Conservation (phyloP, 2,329 filamentous ascomycete genomes). For the Arthrobotrys entomopaga region DNA sequence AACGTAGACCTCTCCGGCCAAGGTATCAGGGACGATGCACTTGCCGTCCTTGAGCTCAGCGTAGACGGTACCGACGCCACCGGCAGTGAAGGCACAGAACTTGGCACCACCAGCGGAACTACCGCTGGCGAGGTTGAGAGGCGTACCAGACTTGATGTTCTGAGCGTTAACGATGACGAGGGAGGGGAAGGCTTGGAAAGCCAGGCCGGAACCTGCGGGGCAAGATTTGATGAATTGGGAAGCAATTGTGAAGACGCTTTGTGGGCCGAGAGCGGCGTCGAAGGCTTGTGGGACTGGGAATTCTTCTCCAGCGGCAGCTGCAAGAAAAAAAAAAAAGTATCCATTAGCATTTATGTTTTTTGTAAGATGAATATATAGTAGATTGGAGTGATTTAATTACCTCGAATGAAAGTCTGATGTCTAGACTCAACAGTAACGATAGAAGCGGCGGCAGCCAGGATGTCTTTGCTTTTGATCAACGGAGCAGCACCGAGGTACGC, state of each 20-base stretch:
- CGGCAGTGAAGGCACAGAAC: conserved; percentile 62
- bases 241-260: conserved; percentile 77
- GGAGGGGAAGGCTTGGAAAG: conserved; percentile 72
- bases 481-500: conserved; percentile 77
- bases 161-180: conserved; percentile 60
- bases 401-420: conserved; percentile 78
- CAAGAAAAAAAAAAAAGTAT: background rate
- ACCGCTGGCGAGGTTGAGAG: conserved; percentile 67
- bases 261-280: conserved; percentile 74
- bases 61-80: conserved; percentile 70
- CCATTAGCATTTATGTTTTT: conserved; percentile 3
- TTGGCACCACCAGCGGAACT: conserved; percentile 61
- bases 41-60: conserved; percentile 67
- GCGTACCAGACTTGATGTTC: conserved; percentile 56
- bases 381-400: conserved; percentile 66
- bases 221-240: conserved; percentile 77
- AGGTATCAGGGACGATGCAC: conserved; percentile 71
- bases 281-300: conserved; percentile 74
- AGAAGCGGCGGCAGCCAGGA: conserved; percentile 74
- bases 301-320: conserved; percentile 61
- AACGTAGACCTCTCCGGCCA: conserved; percentile 74
- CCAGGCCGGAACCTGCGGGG: conserved; percentile 73
- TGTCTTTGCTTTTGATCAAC: conserved; percentile 69
- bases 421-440: conserved; percentile 79
- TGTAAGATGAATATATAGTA: background rate